Conservation (phyloP, 768 basidiomycete genomes). For the Agrocybe chaxingu region DNA sequence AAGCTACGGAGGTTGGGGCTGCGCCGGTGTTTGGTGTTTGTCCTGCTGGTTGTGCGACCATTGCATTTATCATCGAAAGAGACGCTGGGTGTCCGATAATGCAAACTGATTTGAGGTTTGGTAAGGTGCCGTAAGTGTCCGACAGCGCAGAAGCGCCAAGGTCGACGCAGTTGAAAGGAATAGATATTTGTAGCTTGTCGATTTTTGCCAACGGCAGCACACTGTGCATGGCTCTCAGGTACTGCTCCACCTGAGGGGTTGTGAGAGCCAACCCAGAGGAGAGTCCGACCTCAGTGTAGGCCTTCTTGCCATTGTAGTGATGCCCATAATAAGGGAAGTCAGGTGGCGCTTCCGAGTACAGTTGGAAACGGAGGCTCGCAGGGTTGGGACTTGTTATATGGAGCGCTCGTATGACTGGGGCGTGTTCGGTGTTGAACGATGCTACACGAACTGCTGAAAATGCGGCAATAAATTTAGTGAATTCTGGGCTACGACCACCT, state of each 20-base stretch:
- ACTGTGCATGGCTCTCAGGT: neutral
- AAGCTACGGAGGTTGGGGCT: neutral
- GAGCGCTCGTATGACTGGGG: neutral
- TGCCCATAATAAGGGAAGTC: neutral
- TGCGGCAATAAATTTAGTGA: neutral
- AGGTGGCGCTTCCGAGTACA: neutral
- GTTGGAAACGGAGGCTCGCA: neutral
- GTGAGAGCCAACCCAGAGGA: neutral
- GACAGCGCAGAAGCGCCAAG: neutral
- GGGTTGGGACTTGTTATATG: too few species aligned
- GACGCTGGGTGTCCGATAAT: too few species aligned
- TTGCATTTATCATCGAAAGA: too few species aligned
- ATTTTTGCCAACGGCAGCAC: neutral
- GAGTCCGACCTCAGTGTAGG: neutral
- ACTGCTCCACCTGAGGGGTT: neutral
- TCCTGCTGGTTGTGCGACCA: too few species aligned
- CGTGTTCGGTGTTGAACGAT: neutral
- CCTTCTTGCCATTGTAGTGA: too few species aligned
- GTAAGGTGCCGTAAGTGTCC: conserved; percentile 2
- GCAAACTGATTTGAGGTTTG: neutral
- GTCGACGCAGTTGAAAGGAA: neutral
- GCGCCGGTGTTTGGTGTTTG: too few species aligned
- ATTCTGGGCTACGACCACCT: neutral
- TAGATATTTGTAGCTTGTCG: neutral
- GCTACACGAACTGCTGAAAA: neutral